phyloP scores from a whole-genome alignment of 2,329 filamentous ascomycete species.

The Colletotrichum chrysophilum region DNA sequence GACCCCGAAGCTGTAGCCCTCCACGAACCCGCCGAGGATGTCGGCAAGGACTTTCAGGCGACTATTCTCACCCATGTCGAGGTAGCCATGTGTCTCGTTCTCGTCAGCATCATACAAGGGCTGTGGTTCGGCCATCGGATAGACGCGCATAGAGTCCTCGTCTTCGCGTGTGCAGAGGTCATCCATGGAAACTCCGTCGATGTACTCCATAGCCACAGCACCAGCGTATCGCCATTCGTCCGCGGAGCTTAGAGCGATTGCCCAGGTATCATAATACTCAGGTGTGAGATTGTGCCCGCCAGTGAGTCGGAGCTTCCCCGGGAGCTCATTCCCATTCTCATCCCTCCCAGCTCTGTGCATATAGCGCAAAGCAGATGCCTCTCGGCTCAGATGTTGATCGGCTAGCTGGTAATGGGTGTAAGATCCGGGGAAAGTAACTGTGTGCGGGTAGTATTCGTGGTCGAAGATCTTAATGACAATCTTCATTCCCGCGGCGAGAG shows the following conservation, averaged over 20 bases:
- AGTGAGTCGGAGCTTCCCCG: neutral
- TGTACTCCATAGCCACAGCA: neutral
- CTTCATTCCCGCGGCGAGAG: neutral
- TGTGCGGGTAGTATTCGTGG: neutral
- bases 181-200: neutral
- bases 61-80: neutral
- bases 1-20: neutral
- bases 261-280: neutral
- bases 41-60: neutral
- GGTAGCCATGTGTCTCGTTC: neutral
- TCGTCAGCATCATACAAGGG: neutral
- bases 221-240: neutral
- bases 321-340: neutral
- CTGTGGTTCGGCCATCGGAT: accelerated
- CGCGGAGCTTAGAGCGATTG: accelerated
- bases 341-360: neutral
- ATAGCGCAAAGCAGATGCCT: neutral
- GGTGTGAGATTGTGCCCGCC: neutral
- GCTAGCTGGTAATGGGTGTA: neutral
- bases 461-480: neutral
- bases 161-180: neutral
- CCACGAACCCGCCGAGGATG: neutral
- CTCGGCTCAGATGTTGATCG: neutral
- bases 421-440: accelerated
- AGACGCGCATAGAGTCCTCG: neutral